A percentile compares a stretch with the other conserved stretches of the same genome.
phyloP scores from a whole-genome alignment of 2,329 filamentous ascomycete species.

The Chaetoscypha palmicola region DNA sequence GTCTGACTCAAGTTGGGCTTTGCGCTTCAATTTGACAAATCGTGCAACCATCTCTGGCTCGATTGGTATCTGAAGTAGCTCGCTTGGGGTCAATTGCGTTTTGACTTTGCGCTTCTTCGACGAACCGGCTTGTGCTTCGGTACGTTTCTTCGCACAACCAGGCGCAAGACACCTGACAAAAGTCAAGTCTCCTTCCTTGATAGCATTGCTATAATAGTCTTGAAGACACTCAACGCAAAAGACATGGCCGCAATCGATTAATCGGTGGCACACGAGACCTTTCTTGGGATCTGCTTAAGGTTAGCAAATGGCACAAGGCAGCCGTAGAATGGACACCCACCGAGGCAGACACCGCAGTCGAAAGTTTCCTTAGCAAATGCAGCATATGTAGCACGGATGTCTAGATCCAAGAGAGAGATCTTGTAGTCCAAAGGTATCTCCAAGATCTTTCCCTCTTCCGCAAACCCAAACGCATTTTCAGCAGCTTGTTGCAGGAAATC shows the following conservation, averaged over 20 bases:
- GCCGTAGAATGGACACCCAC: slow-evolving; percentile 33
- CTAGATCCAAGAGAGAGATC: slow-evolving; percentile 68
- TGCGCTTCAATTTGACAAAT: slow-evolving; percentile 86
- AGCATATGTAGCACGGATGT: slow-evolving; percentile 64
- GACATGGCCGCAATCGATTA: slow-evolving; percentile 80
- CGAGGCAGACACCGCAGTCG: slow-evolving; percentile 77
- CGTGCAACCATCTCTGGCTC: slow-evolving; percentile 68
- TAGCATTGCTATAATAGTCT: slow-evolving; percentile 84
- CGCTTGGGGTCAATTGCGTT: slow-evolving; percentile 68
- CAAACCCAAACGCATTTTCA: slow-evolving; percentile 54
- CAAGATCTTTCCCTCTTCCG: slow-evolving; percentile 41
- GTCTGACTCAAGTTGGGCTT: slow-evolving; percentile 85
- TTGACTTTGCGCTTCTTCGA: slow-evolving; percentile 52
- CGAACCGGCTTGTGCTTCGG: slow-evolving; percentile 16
- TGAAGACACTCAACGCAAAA: slow-evolving; percentile 85
- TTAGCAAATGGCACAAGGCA: slow-evolving; percentile 10
- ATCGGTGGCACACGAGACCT: slow-evolving; percentile 69
- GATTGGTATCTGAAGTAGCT: slow-evolving; percentile 72
- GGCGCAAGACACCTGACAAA: slow-evolving; percentile 75
- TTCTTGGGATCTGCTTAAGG: slow-evolving; percentile 70
- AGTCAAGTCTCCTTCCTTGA: slow-evolving; percentile 74
- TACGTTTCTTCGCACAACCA: slow-evolving; percentile 62
- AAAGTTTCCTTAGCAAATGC: slow-evolving; percentile 81
- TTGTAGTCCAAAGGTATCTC: slow-evolving; percentile 52
- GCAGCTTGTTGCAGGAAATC: slow-evolving; percentile 54